Evolutionary conservation across 139 green algal genomes (phyloP), one percentile per base, ranked within the genome.

Genomic region (Coelastrella sp.): DNA sequence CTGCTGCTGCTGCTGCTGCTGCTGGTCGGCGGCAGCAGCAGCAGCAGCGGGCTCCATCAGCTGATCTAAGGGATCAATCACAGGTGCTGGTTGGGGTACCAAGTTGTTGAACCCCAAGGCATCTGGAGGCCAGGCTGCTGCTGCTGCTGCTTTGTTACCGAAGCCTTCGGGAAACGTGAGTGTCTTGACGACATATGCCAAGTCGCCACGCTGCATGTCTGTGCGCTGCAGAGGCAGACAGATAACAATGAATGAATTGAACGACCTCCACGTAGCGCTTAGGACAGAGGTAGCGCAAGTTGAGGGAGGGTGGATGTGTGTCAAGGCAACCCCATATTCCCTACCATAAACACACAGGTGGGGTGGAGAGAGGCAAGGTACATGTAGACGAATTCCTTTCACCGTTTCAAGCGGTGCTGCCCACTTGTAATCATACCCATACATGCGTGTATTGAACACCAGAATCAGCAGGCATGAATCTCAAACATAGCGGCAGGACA

Each of bases 71-170:
- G 17, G 16, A 47, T 76, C 68, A 10, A 22, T 6, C 16, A 76
- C 16, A 76, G 14, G 5, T 76, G 68, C 4, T 76, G 79, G 59
- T 47, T 56, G 71, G 4, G 83, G 83, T 10, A 66, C 58, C 47
- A 88, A 54, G 54, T 80, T 66, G 14, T 78, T 75, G 61, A 90
- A 90, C 3, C 86, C 86, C 5, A 77, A 3, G 7, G 74, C 66
- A 22, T 74, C 86, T 17, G 74, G 22, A 19, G 86, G 86, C 86
- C 86, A 90, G 22, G 74, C 86, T 66, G 83, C 83, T 56, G 56
- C 66, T 64, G 64, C 32, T 71, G 54, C 32, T 23, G 65, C 74
- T 58, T 19, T 23, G 3, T 10, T 4, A 32, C 56, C 56, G 4
- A 19, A 22, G 6, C 11, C 10, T 6, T 68, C 73, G 8, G 75